Evolutionary conservation across 768 basidiomycete species (phyloP).

Genomic region (Suillus subaureus): DNA sequence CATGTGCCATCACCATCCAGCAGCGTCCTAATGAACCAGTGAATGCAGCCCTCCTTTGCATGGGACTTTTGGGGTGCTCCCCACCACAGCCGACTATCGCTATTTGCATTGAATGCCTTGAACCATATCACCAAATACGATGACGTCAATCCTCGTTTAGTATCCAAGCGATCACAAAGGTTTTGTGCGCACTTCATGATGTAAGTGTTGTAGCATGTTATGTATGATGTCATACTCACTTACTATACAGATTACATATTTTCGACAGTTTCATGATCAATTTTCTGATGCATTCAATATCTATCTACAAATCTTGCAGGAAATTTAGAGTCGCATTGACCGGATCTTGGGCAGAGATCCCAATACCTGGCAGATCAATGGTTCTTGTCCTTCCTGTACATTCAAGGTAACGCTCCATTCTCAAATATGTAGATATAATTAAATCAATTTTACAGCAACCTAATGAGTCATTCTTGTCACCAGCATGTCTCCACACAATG

Average conservation of each 20-base stretch:
- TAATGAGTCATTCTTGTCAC: constrained; percentile 29
- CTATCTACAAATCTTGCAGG: neutral
- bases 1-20: neutral
- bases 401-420: too few relatives aligned
- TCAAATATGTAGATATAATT: too few relatives aligned
- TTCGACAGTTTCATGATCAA: neutral
- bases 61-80: constrained; percentile 1
- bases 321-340: neutral
- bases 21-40: neutral
- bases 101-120: neutral
- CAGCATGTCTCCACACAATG: constrained; percentile 26
- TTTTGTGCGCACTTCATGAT: neutral
- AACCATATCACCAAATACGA: neutral
- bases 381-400: neutral
- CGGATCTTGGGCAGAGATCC: neutral
- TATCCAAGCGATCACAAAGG: neutral
- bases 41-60: neutral
- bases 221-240: neutral
- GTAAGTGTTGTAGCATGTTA: too few relatives aligned
- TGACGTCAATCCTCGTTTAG: neutral
- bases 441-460: too few relatives aligned
- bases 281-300: neutral
- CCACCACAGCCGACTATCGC: neutral
- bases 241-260: neutral
- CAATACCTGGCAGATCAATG: neutral